Base-by-base conservation (phyloP, 352 stramenopile genomes). In the Elongisporangium prolatum region DNA sequence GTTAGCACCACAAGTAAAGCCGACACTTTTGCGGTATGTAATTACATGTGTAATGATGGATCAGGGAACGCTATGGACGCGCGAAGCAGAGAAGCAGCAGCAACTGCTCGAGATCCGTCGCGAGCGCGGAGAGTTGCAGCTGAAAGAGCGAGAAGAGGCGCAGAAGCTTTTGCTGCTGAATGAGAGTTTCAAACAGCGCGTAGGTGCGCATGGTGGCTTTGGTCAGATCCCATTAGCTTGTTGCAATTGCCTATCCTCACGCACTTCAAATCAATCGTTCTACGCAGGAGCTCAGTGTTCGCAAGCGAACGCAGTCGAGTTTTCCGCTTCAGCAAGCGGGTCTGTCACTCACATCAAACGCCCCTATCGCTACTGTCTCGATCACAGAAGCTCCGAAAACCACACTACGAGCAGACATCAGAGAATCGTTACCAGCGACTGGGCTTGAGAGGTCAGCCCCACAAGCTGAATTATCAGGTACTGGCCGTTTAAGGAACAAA, bases 61-160 rank as follows among this genome's bases (percentile, higher is more conserved):
- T 10, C 50, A 80, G 69, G 69, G 68, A 11, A 63, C 62, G 20
- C 68, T 88, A 21, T 90, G 74, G 75, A 63, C 61, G 2, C 72
- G 71, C 3, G 74, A 88, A 56, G 52, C 68, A 4, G 67, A 79
- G 54, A 76, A 71, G 21, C 75, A 74, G 47, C 70, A 70, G 20
- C 63, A 80, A n/a, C 64, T 90, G 8, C 48, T 67, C 24, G 60
- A 56, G 5, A 65, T 90, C 40, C 66, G 75, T 34, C 50, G 64
- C 14, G 58, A 60, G 17, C 67, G 68, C 13, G 69, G 71, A 51
- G 64, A 69, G 16, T 52, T 78, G 28, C 61, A 76, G 28, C 20
- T n/a, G 0, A 60, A 67, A 47, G 63, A 82, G 59, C 64, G 65
- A 17, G 49, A 20, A n/a, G 77, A 84, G 52, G 49, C 52, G 2